Base-by-base conservation (phyloP, 345 rosid species). In the Hibiscus trionum region DNA sequence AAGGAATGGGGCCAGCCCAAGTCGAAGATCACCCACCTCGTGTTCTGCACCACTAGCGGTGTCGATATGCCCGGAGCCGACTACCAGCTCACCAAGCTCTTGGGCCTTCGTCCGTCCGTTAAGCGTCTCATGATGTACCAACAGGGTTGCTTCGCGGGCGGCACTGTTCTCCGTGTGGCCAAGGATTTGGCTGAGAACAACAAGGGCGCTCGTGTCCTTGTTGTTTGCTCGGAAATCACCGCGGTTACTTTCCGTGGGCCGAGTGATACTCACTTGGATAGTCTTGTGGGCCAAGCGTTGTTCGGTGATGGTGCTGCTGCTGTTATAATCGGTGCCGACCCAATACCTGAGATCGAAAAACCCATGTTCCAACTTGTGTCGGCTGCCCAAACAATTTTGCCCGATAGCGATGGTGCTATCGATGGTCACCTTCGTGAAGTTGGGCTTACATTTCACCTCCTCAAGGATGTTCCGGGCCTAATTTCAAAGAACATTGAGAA, bases 351-450 rank as follows among this genome's bases (percentile, higher is more conserved):
- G 8, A 19, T 80, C 3, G 86, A 82, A 74, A 73, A 70, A 76
- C 88, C 88, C 0, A n/a, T 85, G 72, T 85, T 69, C 44, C 80
- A 85, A 70, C 19, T 85, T 3, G 80, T 85, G 26, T 75, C 84
- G 0, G 69, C 86, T 0, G 78, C 72, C 62, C 86, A 85, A 58
- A 79, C 79, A 0, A 69, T 85, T 47, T 37, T 85, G 9, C 88
- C 88, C 0, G 75, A 85, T 14, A 74, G 80, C 52, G 83, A 82
- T 0, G 88, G 86, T 0, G 86, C 86, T 19, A 80, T 85, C 5
- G 82, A 68, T 0, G 86, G 84, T 4, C 88, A 50, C 39, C 42
- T 72, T 29, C 59, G 58, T 17, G 75, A 72, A 61, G 75, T 49
- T 15, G 75, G 75, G 27, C 75, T 61, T 31, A 61, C 59, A n/a